Conservation (phyloP, 176 grass and related monocot genomes). For the Urochloa ruziziensis region DNA sequence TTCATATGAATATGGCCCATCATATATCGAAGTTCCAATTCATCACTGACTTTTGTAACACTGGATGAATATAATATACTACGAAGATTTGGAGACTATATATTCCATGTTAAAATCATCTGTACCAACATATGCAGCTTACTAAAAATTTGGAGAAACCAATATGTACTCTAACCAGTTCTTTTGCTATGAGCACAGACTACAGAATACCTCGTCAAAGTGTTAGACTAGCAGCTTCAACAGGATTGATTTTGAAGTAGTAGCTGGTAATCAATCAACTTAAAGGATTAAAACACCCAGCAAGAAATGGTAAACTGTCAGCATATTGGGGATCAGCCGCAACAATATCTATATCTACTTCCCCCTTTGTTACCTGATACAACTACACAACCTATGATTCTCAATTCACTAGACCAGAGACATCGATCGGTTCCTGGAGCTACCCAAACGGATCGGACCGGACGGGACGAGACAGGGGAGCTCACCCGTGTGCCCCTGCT, state of each 20-base stretch:
- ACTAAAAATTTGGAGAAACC: background rate
- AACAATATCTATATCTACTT: background rate
- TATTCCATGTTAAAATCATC: background rate
- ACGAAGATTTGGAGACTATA: background rate
- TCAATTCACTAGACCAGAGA: background rate
- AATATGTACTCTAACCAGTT: background rate
- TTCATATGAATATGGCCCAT: background rate
- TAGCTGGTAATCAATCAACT: background rate
- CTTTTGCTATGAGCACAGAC: background rate
- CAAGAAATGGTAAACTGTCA: background rate
- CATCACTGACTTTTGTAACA: background rate
- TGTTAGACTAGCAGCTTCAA: background rate
- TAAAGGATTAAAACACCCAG: background rate
- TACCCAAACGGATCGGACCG: background rate
- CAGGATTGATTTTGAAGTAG: background rate
- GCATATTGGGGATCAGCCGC: background rate
- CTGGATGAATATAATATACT: background rate
- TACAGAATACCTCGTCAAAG: background rate
- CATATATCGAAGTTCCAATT: background rate
- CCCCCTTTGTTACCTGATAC: background rate
- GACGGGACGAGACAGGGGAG: background rate
- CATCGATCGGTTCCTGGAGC: background rate
- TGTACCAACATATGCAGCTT: background rate
- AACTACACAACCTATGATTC: background rate
- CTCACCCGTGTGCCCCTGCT: constrained; percentile 38